phyloP scores from a whole-genome alignment of 2,329 filamentous ascomycete genomes.

The Scytalidium lignicola region DNA sequence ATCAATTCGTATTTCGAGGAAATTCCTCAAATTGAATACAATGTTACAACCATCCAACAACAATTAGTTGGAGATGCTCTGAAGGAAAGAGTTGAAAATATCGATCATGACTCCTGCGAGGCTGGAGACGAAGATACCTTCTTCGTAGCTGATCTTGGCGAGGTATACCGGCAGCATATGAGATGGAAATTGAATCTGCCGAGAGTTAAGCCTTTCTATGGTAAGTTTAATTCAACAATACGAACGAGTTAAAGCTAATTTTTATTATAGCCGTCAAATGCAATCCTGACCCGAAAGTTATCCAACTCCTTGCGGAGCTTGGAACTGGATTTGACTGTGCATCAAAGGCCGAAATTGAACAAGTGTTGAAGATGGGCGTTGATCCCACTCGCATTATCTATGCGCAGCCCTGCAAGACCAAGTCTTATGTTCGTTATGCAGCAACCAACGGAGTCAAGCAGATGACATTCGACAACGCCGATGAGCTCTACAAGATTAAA shows the following conservation, averaged over 20 bases:
- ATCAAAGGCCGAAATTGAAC: slow-evolving; percentile 94
- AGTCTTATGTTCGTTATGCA: slow-evolving; percentile 92
- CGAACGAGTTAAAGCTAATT: slow-evolving; percentile 2
- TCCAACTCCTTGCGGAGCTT: slow-evolving; percentile 80
- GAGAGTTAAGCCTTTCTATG: slow-evolving; percentile 94
- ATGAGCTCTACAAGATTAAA: slow-evolving; percentile 97
- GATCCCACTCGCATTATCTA: slow-evolving; percentile 94
- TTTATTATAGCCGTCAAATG: slow-evolving; percentile 79
- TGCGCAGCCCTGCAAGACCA: slow-evolving; percentile 98
- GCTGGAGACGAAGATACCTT: slow-evolving; percentile 96
- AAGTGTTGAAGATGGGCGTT: slow-evolving; percentile 77
- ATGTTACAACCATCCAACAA: slow-evolving; percentile 50
- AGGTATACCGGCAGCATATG: slow-evolving; percentile 97
- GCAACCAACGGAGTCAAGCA: slow-evolving; percentile 80
- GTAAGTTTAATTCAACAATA: slow-evolving; percentile 41
- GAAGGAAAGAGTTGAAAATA: slow-evolving; percentile 74
- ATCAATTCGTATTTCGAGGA: slow-evolving; percentile 25
- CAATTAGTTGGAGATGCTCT: slow-evolving; percentile 82
- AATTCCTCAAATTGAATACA: slow-evolving; percentile 19
- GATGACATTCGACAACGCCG: slow-evolving; percentile 99
- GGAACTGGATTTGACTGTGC: slow-evolving; percentile 98
- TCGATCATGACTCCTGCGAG: slow-evolving; percentile 84
- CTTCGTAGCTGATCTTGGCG: slow-evolving; percentile 95
- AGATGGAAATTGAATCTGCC: slow-evolving; percentile 95
- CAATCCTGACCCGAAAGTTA: slow-evolving; percentile 87